Percentiles rank a stretch among this genome's conserved stretches.
Evolutionary conservation across 305 asterid species (phyloP).

Genomic region (Solanum hybrid): DNA sequence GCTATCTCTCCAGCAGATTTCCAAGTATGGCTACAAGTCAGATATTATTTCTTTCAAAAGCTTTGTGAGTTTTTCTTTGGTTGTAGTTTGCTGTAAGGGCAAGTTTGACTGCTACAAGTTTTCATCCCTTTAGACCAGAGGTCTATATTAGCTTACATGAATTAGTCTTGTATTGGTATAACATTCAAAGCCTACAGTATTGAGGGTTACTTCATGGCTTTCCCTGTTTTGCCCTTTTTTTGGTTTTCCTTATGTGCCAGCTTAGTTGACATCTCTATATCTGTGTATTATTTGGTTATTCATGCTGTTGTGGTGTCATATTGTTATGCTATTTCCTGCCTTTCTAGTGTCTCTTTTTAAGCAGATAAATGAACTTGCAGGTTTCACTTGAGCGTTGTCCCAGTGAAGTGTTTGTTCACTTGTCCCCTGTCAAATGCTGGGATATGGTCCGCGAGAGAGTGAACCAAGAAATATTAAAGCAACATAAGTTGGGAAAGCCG

Average conservation of each 20-base stretch:
- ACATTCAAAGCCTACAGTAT: background rate
- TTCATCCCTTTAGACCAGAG: background rate
- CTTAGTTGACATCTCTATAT: background rate
- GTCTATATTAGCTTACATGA: background rate
- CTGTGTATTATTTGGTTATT: background rate
- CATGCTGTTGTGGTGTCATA: background rate
- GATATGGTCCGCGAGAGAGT: conserved; percentile 90
- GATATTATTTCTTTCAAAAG: background rate
- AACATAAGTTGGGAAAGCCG: conserved; percentile 59
- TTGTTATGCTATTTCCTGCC: background rate
- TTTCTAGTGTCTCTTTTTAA: background rate
- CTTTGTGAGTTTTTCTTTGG: background rate
- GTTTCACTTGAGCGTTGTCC: conserved; percentile 71
- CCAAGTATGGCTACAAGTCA: background rate
- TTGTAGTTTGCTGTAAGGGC: background rate
- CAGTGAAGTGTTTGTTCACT: conserved; percentile 68
- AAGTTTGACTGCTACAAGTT: background rate
- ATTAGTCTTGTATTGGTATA: background rate
- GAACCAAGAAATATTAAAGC: conserved; percentile 72
- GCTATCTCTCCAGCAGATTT: background rate
- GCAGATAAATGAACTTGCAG: conserved; percentile 26
- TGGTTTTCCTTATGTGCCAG: background rate
- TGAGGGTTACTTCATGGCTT: background rate
- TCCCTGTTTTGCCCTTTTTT: background rate
- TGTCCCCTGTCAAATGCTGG: conserved; percentile 82